Conservation (phyloP, 2,329 filamentous ascomycete species). For the Penicillium sp. region DNA sequence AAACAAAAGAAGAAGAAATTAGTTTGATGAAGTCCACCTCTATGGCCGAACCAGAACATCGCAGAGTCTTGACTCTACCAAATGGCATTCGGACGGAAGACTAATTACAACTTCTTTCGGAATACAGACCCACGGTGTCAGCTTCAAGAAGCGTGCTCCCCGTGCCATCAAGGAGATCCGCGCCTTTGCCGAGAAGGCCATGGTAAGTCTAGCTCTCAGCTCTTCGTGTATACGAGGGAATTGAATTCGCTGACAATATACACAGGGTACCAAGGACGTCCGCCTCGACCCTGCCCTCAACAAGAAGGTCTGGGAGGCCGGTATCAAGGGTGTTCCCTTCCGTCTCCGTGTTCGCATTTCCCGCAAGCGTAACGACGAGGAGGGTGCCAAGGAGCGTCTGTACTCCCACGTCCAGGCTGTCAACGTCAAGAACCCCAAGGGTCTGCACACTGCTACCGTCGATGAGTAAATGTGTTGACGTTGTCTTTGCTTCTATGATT, state of each 20-base stretch:
- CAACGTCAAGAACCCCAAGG: slow-evolving; percentile 99
- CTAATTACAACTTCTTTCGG: slow-evolving; percentile 51
- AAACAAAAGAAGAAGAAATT: slow-evolving; percentile 44
- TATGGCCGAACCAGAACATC: slow-evolving; percentile 42
- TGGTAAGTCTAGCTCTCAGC: slow-evolving; percentile 63
- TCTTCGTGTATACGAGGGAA: background rate
- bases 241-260: background rate
- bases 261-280: slow-evolving; percentile 90
- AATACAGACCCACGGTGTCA: slow-evolving; percentile 83
- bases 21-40: slow-evolving; percentile 69
- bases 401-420: slow-evolving; percentile 99
- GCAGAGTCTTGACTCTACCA: slow-evolving; percentile 25
- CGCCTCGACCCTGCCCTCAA: slow-evolving; percentile 97
- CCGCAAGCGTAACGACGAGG: slow-evolving; percentile 99
- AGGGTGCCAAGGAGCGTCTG: slow-evolving; percentile 98
- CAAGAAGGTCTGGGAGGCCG: slow-evolving; percentile 99
- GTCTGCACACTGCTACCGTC: slow-evolving; percentile 86
- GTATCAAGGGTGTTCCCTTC: slow-evolving; percentile 98
- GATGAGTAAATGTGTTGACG: slow-evolving; percentile 51
- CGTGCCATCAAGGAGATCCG: slow-evolving; percentile 99
- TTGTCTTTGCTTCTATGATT: slow-evolving; percentile 24
- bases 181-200: slow-evolving; percentile 84
- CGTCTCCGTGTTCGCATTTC: slow-evolving; percentile 97
- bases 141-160: slow-evolving; percentile 99
- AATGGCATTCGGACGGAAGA: slow-evolving; percentile 61